These are phyloP conservation scores for Mortierella sp. DNA, from an alignment of 371 early-diverging fungal species.

Conservation along the genomic window DNA sequence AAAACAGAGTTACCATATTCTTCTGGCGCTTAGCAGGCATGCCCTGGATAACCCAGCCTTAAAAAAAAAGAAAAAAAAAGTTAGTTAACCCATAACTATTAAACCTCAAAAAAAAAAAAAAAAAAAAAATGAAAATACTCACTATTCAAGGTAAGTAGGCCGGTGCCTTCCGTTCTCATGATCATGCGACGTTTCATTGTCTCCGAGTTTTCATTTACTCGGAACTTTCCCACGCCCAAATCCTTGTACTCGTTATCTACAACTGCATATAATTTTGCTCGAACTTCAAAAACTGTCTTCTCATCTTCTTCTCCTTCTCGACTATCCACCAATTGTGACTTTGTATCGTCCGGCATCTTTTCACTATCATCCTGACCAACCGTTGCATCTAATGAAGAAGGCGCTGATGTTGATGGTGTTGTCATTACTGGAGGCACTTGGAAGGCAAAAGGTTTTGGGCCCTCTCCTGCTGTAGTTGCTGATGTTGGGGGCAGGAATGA, in stretches of 20 bases:
- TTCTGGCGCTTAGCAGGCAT: slow-evolving; percentile 29
- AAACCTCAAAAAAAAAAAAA: not conserved
- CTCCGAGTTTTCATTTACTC: slow-evolving; percentile 39
- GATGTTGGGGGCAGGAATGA: slow-evolving; percentile 3
- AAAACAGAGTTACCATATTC: slow-evolving; percentile 34
- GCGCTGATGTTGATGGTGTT: too few species aligned
- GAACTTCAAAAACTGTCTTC: slow-evolving; percentile 38
- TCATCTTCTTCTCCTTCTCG: slow-evolving; percentile 49
- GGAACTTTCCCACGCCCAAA: slow-evolving; percentile 48
- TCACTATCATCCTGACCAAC: slow-evolving; percentile 13
- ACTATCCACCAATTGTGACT: slow-evolving; percentile 38
- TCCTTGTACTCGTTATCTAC: slow-evolving; percentile 26
- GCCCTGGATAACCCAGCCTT: slow-evolving; percentile 48
- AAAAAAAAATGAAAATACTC: slow-evolving; percentile 6
- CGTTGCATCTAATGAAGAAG: not conserved
- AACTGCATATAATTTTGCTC: slow-evolving; percentile 33
- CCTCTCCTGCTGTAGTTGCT: not conserved
- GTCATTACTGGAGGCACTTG: slow-evolving; percentile 11
- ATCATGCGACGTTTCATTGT: slow-evolving; percentile 48
- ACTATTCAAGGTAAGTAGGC: slow-evolving; percentile 41
- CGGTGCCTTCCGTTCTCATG: slow-evolving; percentile 41
- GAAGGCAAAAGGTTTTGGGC: slow-evolving; percentile 46
- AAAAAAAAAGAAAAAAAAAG: not conserved
- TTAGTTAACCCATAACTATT: not conserved
- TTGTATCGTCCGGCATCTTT: slow-evolving; percentile 44